Base-by-base conservation (phyloP, 805 yeast genomes). In the Wickerhamiella dianesei region DNA sequence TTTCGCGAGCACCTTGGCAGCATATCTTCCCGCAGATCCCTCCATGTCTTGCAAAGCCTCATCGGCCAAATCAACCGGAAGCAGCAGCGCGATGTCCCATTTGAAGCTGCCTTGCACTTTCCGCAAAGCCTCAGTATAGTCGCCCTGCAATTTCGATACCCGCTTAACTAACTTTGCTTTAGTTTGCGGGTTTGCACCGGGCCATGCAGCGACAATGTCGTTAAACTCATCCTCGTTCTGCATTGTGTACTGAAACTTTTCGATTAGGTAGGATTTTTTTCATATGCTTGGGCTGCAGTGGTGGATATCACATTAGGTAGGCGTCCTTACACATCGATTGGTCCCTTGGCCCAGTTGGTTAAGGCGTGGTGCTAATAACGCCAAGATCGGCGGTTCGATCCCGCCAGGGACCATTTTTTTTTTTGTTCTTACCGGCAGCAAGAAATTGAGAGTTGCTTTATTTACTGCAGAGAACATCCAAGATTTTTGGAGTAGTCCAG, bases 311-410 rank as follows among this genome's bases (percentile, higher is more conserved):
- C n/a, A n/a, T n/a, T n/a, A n/a, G n/a, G n/a, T n/a, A n/a, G n/a
- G n/a, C n/a, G n/a, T n/a, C n/a, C n/a, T n/a, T n/a, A n/a, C n/a
- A n/a, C n/a, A n/a, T n/a, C n/a, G n/a, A n/a, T n/a, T n/a, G 70
- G 71, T 71, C 75, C 72, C 74, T 71, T 71, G 75, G 75, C 75
- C 75, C 71, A 71, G 75, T 70, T 70, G 75, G 75, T 71, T 70
- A 71, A 70, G 75, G 75, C 74, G 74, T 70, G 71, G 74, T 70
- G 74, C 75, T 71, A 71, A 71, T 71, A 70, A 67, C 70, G 70
- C 70, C 66, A 65, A 67, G 71, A 67, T 67, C 71, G 66, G 70
- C 71, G 64, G 71, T 67, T 67, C 71, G 71, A 67, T 58, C 61
- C 61, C 59, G 61, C 59, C 59, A 57, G 61, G 57, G 61, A 58